phyloP scores from a whole-genome alignment of 2,329 filamentous ascomycete species.

The Lasiodiplodia sp. region DNA sequence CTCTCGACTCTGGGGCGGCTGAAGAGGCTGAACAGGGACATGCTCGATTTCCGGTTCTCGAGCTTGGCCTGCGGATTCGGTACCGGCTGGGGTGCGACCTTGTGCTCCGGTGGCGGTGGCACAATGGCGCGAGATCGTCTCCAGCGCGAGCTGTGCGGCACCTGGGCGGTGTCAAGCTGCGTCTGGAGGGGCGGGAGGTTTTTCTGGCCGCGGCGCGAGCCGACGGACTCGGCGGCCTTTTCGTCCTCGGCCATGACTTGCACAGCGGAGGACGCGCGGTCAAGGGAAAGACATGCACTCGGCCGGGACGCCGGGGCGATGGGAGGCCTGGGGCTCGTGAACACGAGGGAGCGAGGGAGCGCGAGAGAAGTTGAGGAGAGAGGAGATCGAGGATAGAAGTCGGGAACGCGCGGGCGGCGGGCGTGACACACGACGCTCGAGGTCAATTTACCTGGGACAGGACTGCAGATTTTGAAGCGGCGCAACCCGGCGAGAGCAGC shows the following conservation, averaged over 20 bases:
- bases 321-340: slow-evolving; percentile 23
- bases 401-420: slow-evolving; percentile 19
- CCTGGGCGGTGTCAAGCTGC: slow-evolving; percentile 28
- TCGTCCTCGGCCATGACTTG: slow-evolving; percentile 40
- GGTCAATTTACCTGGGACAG: slow-evolving; percentile 27
- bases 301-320: background rate
- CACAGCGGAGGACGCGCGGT: slow-evolving; percentile 24
- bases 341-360: slow-evolving; percentile 9
- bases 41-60: slow-evolving; percentile 48
- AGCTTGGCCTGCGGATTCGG: slow-evolving; percentile 34
- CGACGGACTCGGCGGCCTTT: slow-evolving; percentile 33
- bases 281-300: slow-evolving; percentile 18
- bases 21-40: slow-evolving; percentile 60
- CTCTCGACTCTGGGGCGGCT: slow-evolving; percentile 58
- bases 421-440: slow-evolving; percentile 22
- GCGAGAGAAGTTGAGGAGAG: slow-evolving; percentile 4
- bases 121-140: slow-evolving; percentile 44
- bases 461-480: slow-evolving; percentile 26
- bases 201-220: slow-evolving; percentile 36
- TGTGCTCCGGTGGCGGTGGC: slow-evolving; percentile 33
- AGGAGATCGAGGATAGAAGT: slow-evolving; percentile 12
- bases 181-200: slow-evolving; percentile 35
- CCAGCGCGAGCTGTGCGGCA: slow-evolving; percentile 44
- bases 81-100: slow-evolving; percentile 14
- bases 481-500: slow-evolving; percentile 18